phyloP scores from a whole-genome alignment of 768 basidiomycete species.

The Pluteus cervinus region DNA sequence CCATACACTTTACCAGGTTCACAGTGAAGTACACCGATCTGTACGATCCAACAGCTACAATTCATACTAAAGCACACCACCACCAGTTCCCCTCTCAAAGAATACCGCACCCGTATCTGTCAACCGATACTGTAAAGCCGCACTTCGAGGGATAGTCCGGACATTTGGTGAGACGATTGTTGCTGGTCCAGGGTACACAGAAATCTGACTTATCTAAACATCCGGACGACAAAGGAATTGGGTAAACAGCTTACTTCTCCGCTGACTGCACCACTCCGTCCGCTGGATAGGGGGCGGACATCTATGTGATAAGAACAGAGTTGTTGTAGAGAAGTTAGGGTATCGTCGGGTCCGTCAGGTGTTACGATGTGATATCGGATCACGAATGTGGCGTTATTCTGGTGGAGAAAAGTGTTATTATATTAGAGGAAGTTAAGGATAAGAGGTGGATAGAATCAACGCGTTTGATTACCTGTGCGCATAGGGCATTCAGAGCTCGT shows the following conservation, averaged over 20 bases:
- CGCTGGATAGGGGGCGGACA: slow-evolving; percentile 64
- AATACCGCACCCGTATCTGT: slow-evolving; percentile 60
- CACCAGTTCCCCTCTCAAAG: slow-evolving; percentile 69
- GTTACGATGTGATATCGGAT: slow-evolving; percentile 61
- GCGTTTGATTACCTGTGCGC: slow-evolving; percentile 48
- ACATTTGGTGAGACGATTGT: slow-evolving; percentile 21
- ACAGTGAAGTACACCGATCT: no score
- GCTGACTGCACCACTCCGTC: slow-evolving; percentile 70
- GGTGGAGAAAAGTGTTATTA: neutral
- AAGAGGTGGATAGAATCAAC: slow-evolving; percentile 3
- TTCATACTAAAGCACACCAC: slow-evolving; percentile 55
- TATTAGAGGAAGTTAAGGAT: neutral
- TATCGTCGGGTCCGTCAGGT: slow-evolving; percentile 49
- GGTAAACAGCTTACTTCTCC: slow-evolving; percentile 53
- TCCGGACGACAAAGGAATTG: neutral
- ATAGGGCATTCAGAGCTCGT: slow-evolving; percentile 53
- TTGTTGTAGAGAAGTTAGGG: slow-evolving; percentile 55
- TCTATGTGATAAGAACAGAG: slow-evolving; percentile 67
- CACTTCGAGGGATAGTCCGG: slow-evolving; percentile 41
- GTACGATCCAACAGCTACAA: no score
- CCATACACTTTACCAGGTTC: no score
- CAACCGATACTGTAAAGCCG: slow-evolving; percentile 66
- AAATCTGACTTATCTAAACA: slow-evolving; percentile 36
- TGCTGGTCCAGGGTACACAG: slow-evolving; percentile 52
- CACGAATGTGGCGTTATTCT: slow-evolving; percentile 51